Percentiles rank a stretch among this genome's conserved stretches.
Evolutionary conservation across 768 basidiomycete genomes (phyloP).

Genomic region (Hirschioporus abietinus): DNA sequence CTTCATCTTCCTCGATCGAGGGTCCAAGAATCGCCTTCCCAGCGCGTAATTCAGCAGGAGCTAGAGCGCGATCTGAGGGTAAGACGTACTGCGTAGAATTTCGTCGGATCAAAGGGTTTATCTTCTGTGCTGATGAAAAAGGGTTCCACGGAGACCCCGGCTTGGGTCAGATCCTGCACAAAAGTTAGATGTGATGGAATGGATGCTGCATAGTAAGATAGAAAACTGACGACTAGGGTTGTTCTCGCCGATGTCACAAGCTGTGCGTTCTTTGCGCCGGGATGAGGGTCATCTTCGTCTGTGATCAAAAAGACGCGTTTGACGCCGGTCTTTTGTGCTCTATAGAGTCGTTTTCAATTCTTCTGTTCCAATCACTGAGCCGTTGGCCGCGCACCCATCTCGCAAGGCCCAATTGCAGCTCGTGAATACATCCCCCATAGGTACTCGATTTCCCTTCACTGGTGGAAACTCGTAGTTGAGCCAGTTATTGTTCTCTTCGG

Average conservation of each 20-base stretch:
- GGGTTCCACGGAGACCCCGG: conserved; percentile 75
- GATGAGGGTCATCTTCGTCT: conserved; percentile 76
- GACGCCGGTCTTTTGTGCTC: conserved; percentile 82
- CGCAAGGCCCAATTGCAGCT: conserved; percentile 88
- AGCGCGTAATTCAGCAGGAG: conserved; percentile 5
- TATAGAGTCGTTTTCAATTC: conserved; percentile 22
- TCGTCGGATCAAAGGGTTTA: conserved; percentile 63
- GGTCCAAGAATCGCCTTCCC: conserved; percentile 55
- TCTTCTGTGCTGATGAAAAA: conserved; percentile 79
- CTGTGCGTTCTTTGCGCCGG: conserved; percentile 49
- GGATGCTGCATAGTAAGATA: conserved; percentile 1
- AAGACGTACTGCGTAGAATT: conserved; percentile 70
- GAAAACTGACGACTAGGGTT: conserved; percentile 52
- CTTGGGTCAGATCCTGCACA: conserved; percentile 71
- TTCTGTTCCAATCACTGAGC: neutral
- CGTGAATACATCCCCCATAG: conserved; percentile 87
- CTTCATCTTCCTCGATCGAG: conserved; percentile 48
- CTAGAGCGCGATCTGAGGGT: neutral
- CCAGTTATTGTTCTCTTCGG: conserved; percentile 55
- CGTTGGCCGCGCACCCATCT: conserved; percentile 56
- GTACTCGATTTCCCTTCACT: conserved; percentile 47
- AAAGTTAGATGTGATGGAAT: conserved; percentile 5
- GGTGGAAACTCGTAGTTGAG: conserved; percentile 63
- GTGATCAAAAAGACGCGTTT: conserved; percentile 94
- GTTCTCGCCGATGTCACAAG: conserved; percentile 65